These are phyloP conservation scores for Trichoderma harzianum DNA, from an alignment of 2,329 filamentous ascomycete species.

Conservation along the genomic window DNA sequence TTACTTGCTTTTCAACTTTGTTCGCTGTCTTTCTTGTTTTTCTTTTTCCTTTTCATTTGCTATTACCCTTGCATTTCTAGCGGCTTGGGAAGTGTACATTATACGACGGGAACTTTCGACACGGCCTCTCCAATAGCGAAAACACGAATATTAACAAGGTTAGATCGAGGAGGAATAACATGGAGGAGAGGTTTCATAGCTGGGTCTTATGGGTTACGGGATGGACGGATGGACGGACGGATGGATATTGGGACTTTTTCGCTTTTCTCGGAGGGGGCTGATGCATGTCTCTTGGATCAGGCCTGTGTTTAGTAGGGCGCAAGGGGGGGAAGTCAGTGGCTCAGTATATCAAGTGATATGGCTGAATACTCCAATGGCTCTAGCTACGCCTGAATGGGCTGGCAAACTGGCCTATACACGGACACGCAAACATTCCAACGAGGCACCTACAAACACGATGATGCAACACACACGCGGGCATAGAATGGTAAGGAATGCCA, in stretches of 20 bases:
- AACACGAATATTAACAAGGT: background rate
- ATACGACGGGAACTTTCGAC: background rate
- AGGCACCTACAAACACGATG: background rate
- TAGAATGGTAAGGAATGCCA: background rate
- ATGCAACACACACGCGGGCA: background rate
- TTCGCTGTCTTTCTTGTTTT: background rate
- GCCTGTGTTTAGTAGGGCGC: background rate
- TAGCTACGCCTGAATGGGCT: background rate
- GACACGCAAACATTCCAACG: slow-evolving; percentile 8
- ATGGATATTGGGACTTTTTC: background rate
- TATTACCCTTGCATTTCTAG: slow-evolving; percentile 2
- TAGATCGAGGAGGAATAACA: background rate
- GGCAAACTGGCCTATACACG: background rate
- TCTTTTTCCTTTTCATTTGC: background rate
- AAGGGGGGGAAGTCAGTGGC: background rate
- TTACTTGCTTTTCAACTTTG: background rate
- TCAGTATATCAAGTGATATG: slow-evolving; percentile 1
- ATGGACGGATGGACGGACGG: background rate
- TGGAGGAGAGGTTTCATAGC: background rate
- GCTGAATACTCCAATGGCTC: background rate
- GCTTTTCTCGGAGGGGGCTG: background rate
- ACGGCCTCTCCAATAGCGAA: background rate
- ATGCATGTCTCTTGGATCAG: background rate
- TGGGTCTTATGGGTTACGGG: background rate
- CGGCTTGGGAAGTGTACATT: slow-evolving; percentile 7